Base-by-base conservation (phyloP, 345 rosid species). In the Salix arbutifolia region DNA sequence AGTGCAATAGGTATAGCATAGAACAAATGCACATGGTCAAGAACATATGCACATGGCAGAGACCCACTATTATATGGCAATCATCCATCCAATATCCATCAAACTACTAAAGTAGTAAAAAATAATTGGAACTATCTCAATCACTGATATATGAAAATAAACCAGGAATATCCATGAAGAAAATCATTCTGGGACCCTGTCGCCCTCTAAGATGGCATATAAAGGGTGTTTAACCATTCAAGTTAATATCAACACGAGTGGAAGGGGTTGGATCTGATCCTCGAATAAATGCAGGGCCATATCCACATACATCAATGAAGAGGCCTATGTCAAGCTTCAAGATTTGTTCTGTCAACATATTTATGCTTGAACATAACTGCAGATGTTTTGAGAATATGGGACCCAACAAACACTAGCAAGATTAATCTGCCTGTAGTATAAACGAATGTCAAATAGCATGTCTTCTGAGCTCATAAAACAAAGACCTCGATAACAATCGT, bases 11-110 rank as follows among this genome's bases (percentile, higher is more conserved):
- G 42, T 35, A 31, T 50, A 17, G 62, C 67, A 67, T 18, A 60
- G 76, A 76, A 52, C 78, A 78, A 74, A 21, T 65, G 80, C 87
- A 81, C 86, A 85, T 81, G 84, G 67, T 42, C 25, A 74, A 73
- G 77, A 69, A 76, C 84, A 74, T 35, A 23, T 53, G 76, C 86
- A 85, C 87, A 74, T 80, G 86, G 66, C 74, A 53, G 69, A 53
- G 31, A 74, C 82, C 80, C 83, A 73, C 19, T 50, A 18, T 58
- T 62, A 7, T 40, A 23, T 52, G 21, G 28, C 26, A 40, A 48
- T 28, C 52, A 13, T 61, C 69, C n/a, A 40, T 14, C 48, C 65
- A 28, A 60, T 58, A 23, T 70, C 30, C 4, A 40, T 18, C 58
- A 71, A 9, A 18, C 38, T 21, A 72, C 76, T 44, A 74, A 46